phyloP scores from a whole-genome alignment of 108 stramenopile genomes.

The Fragilaria crotonensis region DNA sequence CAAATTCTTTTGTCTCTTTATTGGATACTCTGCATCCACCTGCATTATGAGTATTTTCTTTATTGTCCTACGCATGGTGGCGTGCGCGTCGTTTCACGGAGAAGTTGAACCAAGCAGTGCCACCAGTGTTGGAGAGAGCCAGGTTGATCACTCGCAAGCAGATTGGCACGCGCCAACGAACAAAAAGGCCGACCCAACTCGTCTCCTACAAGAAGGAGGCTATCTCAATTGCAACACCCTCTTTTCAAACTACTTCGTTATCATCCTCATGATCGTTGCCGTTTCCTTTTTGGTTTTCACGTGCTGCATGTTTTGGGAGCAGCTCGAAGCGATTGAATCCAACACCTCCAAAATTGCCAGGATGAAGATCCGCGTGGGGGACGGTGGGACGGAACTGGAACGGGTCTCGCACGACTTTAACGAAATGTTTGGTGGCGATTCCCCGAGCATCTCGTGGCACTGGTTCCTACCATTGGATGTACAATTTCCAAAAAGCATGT shows the following conservation, averaged over 20 bases:
- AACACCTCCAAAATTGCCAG: slow-evolving; percentile 91
- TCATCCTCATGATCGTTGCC: slow-evolving; percentile 40
- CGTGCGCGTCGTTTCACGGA: too few species aligned
- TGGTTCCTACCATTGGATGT: slow-evolving; percentile 66
- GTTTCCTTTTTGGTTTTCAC: slow-evolving; percentile 93
- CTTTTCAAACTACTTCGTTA: background rate
- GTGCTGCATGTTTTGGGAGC: slow-evolving; percentile 91
- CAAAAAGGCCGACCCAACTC: too few species aligned
- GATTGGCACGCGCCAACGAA: too few species aligned
- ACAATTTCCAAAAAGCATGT: slow-evolving; percentile 61
- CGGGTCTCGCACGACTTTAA: slow-evolving; percentile 77
- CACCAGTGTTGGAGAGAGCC: too few species aligned
- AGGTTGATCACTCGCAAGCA: too few species aligned
- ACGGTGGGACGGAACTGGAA: slow-evolving; percentile 54
- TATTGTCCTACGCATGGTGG: slow-evolving; percentile 38
- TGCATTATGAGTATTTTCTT: slow-evolving; percentile 69
- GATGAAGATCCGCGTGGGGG: slow-evolving; percentile 76
- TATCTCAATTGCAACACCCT: background rate
- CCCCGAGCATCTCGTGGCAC: slow-evolving; percentile 57
- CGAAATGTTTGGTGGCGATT: slow-evolving; percentile 90
- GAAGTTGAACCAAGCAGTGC: too few species aligned
- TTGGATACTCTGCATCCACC: slow-evolving; percentile 79
- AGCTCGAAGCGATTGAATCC: slow-evolving; percentile 80
- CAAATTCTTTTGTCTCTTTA: slow-evolving; percentile 94
- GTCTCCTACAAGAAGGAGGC: too few species aligned